Evolutionary conservation across 306 rosid species (phyloP).

Genomic region (Quercus bicolor): DNA sequence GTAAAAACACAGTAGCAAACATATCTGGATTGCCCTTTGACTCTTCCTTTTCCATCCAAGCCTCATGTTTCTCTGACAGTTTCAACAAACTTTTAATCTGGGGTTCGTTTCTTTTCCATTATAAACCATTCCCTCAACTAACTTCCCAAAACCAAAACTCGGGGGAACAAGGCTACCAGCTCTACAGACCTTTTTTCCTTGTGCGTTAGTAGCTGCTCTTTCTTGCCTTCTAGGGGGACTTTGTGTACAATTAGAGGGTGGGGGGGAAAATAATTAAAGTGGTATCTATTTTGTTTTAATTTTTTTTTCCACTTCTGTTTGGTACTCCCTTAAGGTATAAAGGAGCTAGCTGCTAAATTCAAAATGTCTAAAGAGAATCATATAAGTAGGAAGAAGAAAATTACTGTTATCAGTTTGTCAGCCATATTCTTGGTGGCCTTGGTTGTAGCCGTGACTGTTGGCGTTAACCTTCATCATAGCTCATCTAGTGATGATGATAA

Average conservation of each 20-base stretch:
- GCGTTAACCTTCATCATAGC: conserved; percentile 18
- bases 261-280: background rate
- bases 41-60: conserved; percentile 21
- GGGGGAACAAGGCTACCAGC: conserved; percentile 10
- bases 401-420: conserved; percentile 43
- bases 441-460: conserved; percentile 55
- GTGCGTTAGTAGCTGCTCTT: conserved; percentile 6
- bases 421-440: conserved; percentile 53
- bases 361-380: conserved; percentile 31
- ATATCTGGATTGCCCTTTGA: conserved; percentile 3
- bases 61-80: conserved; percentile 28
- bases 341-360: conserved; percentile 35
- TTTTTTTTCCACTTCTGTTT: background rate
- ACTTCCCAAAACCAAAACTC: conserved; percentile 4
- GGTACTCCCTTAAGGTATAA: background rate
- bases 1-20: conserved; percentile 1
- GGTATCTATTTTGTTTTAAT: background rate
- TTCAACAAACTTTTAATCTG: conserved; percentile 16
- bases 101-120: background rate
- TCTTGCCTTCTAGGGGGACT: background rate
- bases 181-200: conserved; percentile 6
- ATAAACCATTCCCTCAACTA: background rate
- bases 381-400: conserved; percentile 18
- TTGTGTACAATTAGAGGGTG: no score
- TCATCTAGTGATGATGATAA: background rate